Base-by-base conservation (phyloP, 129 eudicot genomes). In the Chrysanthemum seticuspe region DNA sequence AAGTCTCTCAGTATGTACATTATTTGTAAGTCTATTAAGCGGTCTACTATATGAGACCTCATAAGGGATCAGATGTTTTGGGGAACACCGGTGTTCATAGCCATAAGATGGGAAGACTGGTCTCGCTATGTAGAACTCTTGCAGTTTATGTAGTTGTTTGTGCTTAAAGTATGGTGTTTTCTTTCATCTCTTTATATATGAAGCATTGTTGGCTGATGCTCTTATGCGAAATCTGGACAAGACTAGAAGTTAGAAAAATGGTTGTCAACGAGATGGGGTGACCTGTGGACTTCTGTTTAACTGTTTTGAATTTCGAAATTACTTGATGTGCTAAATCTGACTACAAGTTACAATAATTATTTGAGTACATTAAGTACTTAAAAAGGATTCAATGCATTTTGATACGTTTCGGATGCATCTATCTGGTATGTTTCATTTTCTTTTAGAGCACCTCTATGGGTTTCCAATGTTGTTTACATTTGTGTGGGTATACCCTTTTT, bases 1-100 rank as follows among this genome's bases (percentile, higher is more conserved):
- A 65, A 18, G 61, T 75, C 66, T 47, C 61, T 68, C 47, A 51
- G 68, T 68, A 48, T 67, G 50, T 75, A 53, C 53, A 49, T 62
- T 31, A 40, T 61, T 10, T 6, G n/a, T 18, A 49, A 57, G 67
- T 59, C 64, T 59, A 59, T 59, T 59, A 59, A 40, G 64, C 36
- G 13, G 64, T 59, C 27, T 1, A 21, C 9, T 59, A 59, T 2
- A 10, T 59, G 5, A 21, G 64, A 14, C 36, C 14, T 59, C 64
- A 4, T 19, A 59, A 59, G 64, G 36, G 36, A 59, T 31, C 36
- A 21, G 64, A 10, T 10, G 36, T 59, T 59, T 59, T 59, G 64
- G 64, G n/a, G 15, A 59, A 9, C 11, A 9, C 10, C 10, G 64
- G 36, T 59, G 64, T 59, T 21, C 27, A 21, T 57, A 18, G 62